Evolutionary conservation across 176 grass and related monocot genomes (phyloP).

Genomic region (Canna indica): DNA sequence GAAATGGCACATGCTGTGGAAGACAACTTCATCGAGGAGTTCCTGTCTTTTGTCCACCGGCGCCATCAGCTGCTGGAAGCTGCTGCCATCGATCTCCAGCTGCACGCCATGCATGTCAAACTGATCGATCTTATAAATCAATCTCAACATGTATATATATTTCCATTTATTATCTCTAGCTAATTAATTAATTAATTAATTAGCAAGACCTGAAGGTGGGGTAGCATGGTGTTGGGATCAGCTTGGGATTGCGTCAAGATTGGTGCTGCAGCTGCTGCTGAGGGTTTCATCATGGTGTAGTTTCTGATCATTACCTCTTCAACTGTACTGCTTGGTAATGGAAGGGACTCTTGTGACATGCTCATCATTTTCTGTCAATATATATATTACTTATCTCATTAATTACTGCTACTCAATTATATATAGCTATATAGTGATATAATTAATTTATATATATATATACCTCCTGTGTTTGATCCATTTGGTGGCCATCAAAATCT

Average conservation of each 20-base stretch:
- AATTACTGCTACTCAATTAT: too few species aligned
- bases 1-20: constrained; percentile 69
- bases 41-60: constrained; percentile 38
- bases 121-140: too few species aligned
- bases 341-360: constrained; percentile 35
- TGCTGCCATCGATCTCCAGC: constrained; percentile 47
- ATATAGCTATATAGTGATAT: too few species aligned
- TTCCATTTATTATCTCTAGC: too few species aligned
- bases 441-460: background rate
- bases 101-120: too few species aligned
- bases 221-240: background rate
- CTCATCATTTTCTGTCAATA: constrained; percentile 45
- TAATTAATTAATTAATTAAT: background rate
- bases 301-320: background rate
- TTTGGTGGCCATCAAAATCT: constrained; percentile 35
- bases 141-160: too few species aligned
- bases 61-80: constrained; percentile 49
- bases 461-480: constrained; percentile 49
- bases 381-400: background rate
- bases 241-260: constrained; percentile 45
- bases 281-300: constrained; percentile 14
- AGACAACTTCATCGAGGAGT: constrained; percentile 52
- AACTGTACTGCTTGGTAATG: constrained; percentile 26
- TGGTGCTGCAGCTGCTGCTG: constrained; percentile 12
- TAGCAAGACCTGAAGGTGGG: constrained; percentile 21